A percentile compares a stretch with the other conserved stretches of the same genome.
Conservation (phyloP, 2,329 filamentous ascomycete species). For the Alternaria metachromatica region DNA sequence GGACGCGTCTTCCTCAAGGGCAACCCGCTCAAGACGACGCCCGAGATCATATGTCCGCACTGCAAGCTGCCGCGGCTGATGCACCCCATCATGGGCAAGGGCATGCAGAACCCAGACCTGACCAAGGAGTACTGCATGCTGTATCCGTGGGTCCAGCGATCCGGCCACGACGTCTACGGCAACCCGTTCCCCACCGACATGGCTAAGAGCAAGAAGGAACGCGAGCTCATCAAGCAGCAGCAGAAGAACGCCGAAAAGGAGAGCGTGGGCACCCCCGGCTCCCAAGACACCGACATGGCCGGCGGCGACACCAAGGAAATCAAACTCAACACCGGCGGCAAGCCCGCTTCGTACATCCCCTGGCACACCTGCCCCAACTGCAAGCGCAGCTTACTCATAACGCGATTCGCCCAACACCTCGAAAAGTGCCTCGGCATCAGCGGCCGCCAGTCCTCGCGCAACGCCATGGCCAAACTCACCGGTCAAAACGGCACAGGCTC, state of each 20-base stretch:
- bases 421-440: conserved; percentile 67
- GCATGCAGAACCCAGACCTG: conserved; percentile 68
- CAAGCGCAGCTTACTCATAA: conserved; percentile 67
- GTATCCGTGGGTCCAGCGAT: conserved; percentile 77
- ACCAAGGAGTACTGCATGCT: conserved; percentile 75
- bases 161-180: conserved; percentile 80
- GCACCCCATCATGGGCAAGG: conserved; percentile 74
- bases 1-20: conserved; percentile 72
- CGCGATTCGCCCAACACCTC: conserved; percentile 65
- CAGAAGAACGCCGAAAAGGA: conserved; percentile 52
- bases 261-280: conserved; percentile 54
- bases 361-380: conserved; percentile 66
- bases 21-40: conserved; percentile 74
- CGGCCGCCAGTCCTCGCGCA: conserved; percentile 58
- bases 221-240: conserved; percentile 59
- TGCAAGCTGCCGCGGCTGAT: conserved; percentile 78
- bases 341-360: conserved; percentile 55
- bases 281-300: conserved; percentile 51
- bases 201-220: conserved; percentile 78
- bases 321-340: conserved; percentile 58
- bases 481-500: conserved; percentile 49
- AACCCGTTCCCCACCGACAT: conserved; percentile 79
- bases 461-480: conserved; percentile 56
- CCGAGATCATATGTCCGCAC: conserved; percentile 74
- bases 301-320: conserved; percentile 50